phyloP scores from a whole-genome alignment of 2,329 filamentous ascomycete genomes.

The Botryotinia calthae region DNA sequence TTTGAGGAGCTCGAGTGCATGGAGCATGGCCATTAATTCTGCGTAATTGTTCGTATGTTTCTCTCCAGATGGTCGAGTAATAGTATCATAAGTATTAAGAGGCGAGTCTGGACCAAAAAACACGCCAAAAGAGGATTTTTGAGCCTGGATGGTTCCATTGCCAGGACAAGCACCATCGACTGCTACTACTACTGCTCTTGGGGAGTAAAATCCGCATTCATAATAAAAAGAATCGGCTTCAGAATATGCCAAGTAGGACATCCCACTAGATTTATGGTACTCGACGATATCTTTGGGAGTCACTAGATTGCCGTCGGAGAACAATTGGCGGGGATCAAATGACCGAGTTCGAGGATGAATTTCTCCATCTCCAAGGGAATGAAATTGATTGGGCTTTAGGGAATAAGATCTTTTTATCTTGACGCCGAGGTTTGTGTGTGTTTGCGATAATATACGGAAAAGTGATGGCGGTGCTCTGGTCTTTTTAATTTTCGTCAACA shows the following conservation, averaged over 20 bases:
- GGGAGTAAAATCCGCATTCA: accelerated
- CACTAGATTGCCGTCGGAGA: background rate
- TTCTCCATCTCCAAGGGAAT: too few relatives aligned
- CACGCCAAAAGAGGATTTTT: background rate
- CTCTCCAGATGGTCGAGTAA: background rate
- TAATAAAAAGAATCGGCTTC: too few relatives aligned
- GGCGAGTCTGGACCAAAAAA: background rate
- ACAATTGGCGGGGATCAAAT: background rate
- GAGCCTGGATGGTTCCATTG: background rate
- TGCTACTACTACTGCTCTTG: background rate
- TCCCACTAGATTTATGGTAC: background rate
- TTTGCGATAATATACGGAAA: background rate
- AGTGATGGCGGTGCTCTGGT: too few relatives aligned
- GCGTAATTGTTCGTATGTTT: background rate
- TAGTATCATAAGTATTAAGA: background rate
- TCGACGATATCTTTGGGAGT: background rate
- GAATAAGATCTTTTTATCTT: background rate
- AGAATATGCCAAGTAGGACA: background rate
- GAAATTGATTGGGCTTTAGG: background rate
- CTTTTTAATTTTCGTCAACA: background rate
- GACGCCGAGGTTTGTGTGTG: background rate
- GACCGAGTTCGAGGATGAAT: background rate
- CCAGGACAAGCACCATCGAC: background rate
- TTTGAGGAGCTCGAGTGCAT: background rate
- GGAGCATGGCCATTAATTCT: background rate